Evolutionary conservation across 331 rosid species (phyloP).

Genomic region (Quercus lobata): DNA sequence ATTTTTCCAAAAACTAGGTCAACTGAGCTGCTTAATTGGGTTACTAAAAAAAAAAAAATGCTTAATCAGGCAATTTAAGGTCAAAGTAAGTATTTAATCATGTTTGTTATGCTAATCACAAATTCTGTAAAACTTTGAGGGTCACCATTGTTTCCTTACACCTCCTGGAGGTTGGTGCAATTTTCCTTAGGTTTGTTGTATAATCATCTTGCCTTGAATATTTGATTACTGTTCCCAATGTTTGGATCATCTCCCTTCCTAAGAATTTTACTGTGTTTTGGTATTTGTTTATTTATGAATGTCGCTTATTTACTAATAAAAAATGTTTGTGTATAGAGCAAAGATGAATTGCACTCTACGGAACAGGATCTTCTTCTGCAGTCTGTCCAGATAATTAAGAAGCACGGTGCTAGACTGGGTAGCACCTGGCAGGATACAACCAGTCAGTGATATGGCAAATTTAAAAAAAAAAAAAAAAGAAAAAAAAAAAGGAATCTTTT

Average conservation of each 20-base stretch:
- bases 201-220: not conserved
- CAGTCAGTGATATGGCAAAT: constrained; percentile 11
- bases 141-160: too few species aligned
- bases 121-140: too few species aligned
- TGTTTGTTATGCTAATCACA: too few species aligned
- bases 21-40: too few species aligned
- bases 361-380: constrained; percentile 73
- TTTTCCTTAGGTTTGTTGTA: not conserved
- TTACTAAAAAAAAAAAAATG: too few species aligned
- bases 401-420: constrained; percentile 60
- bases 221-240: not conserved
- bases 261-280: not conserved
- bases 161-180: too few species aligned
- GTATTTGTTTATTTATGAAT: not conserved
- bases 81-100: too few species aligned
- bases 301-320: not conserved
- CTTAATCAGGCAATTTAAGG: too few species aligned
- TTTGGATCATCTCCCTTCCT: not conserved
- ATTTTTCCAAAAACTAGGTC: too few species aligned
- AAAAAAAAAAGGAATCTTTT: too few species aligned
- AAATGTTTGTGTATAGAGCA: constrained; percentile 42
- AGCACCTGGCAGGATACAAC: constrained; percentile 25
- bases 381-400: constrained; percentile 58
- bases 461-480: not conserved
- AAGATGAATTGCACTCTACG: constrained; percentile 53